Conservation (phyloP, 768 basidiomycete species). For the Royoungia palumana region DNA sequence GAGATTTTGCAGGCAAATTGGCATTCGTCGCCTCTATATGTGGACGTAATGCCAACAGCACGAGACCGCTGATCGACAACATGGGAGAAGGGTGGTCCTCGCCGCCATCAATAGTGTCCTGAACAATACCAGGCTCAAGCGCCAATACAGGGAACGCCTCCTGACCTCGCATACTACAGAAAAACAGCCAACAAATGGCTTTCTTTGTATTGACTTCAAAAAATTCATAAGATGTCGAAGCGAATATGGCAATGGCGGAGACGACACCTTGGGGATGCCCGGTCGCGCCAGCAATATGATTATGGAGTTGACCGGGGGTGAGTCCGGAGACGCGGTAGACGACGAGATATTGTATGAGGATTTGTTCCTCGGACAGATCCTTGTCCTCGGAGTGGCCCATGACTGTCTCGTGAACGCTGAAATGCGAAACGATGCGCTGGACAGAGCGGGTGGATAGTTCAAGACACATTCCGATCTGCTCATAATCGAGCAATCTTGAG, state of each 20-base stretch:
- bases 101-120: conserved; percentile 86
- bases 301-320: conserved; percentile 76
- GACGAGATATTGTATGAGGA: conserved; percentile 88
- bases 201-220: conserved; percentile 76
- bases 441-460: too few relatives aligned
- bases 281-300: conserved; percentile 78
- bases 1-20: conserved; percentile 74
- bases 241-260: conserved; percentile 85
- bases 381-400: too few relatives aligned
- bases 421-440: too few relatives aligned
- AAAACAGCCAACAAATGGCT: conserved; percentile 93
- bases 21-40: conserved; percentile 87
- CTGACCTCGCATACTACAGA: conserved; percentile 88
- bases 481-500: too few relatives aligned
- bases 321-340: conserved; percentile 72
- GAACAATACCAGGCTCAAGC: conserved; percentile 81
- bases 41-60: conserved; percentile 68
- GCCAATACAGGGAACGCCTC: conserved; percentile 91
- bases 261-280: conserved; percentile 98
- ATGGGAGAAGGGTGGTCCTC: conserved; percentile 94
- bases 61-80: conserved; percentile 84
- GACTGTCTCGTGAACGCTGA: too few relatives aligned
- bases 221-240: conserved; percentile 71
- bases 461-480: too few relatives aligned
- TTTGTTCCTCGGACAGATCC: too few relatives aligned